These are phyloP conservation scores for Malus domestica DNA, from an alignment of 306 rosid species.

Conservation along the genomic window ASM211411v1 NC_041795.1:33384001-33384500, in stretches of 20 bases:
- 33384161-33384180: slow-evolving; percentile 16
- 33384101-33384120: slow-evolving; percentile 1
- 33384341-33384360: slow-evolving; percentile 6
- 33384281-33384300: slow-evolving; percentile 11
- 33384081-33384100: slow-evolving; percentile 8
- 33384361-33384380: slow-evolving; percentile 1
- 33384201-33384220: slow-evolving; percentile 28
- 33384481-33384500: neutral
- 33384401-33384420: neutral
- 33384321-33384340: neutral
- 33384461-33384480: neutral
- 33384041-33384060: slow-evolving; percentile 8
- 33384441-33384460: slow-evolving; percentile 4
- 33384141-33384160: slow-evolving; percentile 18
- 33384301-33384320: neutral
- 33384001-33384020: slow-evolving; percentile 26
- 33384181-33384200: slow-evolving; percentile 14
- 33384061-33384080: neutral
- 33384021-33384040: slow-evolving; percentile 24
- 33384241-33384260: slow-evolving; percentile 21
- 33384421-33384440: slow-evolving; percentile 38
- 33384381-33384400: neutral
- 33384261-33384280: slow-evolving; percentile 18
- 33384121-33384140: slow-evolving; percentile 14
- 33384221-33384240: slow-evolving; percentile 29